A percentile compares a stretch with the other conserved stretches of the same genome.
Evolutionary conservation across 352 stramenopile genomes (phyloP).

Genomic region (Phytophthora citrophthora): DNA sequence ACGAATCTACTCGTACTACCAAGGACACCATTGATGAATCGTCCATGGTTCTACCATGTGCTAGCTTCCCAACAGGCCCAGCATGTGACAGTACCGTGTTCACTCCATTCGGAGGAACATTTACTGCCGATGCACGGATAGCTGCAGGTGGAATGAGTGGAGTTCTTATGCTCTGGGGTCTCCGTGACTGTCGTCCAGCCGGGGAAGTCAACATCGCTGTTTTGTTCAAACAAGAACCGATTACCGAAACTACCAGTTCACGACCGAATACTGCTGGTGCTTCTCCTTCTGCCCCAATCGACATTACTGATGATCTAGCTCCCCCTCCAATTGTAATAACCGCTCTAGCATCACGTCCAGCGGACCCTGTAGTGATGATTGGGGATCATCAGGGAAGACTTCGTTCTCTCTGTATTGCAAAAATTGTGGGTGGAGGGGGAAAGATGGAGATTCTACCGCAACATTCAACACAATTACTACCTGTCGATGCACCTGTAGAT

Average conservation of each 20-base stretch:
- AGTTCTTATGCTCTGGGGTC: constrained; percentile 56
- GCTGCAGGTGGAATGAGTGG: constrained; percentile 60
- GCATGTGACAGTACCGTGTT: constrained; percentile 54
- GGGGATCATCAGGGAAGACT: constrained; percentile 67
- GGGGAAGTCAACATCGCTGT: constrained; percentile 42
- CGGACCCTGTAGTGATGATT: constrained; percentile 66
- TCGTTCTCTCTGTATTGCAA: constrained; percentile 60
- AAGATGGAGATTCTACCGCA: constrained; percentile 68
- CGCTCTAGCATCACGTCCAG: constrained; percentile 45
- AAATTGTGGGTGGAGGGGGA: constrained; percentile 49
- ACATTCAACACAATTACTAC: constrained; percentile 61
- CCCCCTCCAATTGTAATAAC: constrained; percentile 45
- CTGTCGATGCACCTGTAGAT: constrained; percentile 43
- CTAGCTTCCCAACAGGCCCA: constrained; percentile 56
- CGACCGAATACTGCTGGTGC: constrained; percentile 22
- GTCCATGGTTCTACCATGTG: constrained; percentile 49
- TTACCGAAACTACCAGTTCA: constrained; percentile 5
- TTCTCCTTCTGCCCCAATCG: background rate
- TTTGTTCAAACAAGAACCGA: constrained; percentile 46
- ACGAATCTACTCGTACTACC: constrained; percentile 28
- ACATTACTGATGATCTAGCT: background rate
- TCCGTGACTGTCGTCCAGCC: constrained; percentile 50
- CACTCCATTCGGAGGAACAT: constrained; percentile 60
- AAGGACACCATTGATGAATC: constrained; percentile 14
- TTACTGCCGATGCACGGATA: constrained; percentile 52